Percentiles rank a stretch among this genome's conserved stretches.
phyloP scores from a whole-genome alignment of 345 rosid species.

The Syzygium oleosum region DNA sequence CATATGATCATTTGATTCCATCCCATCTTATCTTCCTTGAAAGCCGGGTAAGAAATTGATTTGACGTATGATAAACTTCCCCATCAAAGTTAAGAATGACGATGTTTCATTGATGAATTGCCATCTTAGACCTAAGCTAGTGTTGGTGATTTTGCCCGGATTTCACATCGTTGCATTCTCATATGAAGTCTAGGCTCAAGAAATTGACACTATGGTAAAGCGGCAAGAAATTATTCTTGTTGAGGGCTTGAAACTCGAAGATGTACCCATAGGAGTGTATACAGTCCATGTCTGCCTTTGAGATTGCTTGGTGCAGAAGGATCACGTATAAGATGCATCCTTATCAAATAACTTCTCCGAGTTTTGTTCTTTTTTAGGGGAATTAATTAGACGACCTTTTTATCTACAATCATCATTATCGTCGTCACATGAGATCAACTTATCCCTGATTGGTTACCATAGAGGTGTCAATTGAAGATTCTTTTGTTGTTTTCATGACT shows the following conservation, averaged over 20 bases:
- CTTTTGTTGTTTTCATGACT: not conserved
- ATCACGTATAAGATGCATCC: too few relatives aligned
- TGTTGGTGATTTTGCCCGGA: not conserved
- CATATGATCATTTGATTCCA: not conserved
- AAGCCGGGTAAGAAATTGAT: not conserved
- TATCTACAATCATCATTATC: too few relatives aligned
- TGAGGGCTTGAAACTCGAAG: not conserved
- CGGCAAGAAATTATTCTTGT: not conserved
- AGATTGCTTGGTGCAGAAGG: not conserved
- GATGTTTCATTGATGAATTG: not conserved
- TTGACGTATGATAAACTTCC: fast-evolving
- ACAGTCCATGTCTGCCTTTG: not conserved
- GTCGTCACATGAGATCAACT: not conserved
- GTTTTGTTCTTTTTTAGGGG: too few relatives aligned
- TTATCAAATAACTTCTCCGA: too few relatives aligned
- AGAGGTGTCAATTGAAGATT: not conserved
- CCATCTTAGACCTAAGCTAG: not conserved
- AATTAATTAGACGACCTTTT: too few relatives aligned
- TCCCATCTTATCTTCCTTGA: not conserved
- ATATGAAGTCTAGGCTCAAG: not conserved
- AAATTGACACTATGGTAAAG: not conserved
- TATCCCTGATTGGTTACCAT: not conserved
- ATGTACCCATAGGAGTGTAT: not conserved
- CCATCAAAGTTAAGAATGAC: not conserved
- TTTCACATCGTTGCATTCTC: not conserved